Evolutionary conservation across 352 stramenopile genomes (phyloP), one percentile per base, ranked within the genome.

Genomic region (Globisporangium yorkense): DNA sequence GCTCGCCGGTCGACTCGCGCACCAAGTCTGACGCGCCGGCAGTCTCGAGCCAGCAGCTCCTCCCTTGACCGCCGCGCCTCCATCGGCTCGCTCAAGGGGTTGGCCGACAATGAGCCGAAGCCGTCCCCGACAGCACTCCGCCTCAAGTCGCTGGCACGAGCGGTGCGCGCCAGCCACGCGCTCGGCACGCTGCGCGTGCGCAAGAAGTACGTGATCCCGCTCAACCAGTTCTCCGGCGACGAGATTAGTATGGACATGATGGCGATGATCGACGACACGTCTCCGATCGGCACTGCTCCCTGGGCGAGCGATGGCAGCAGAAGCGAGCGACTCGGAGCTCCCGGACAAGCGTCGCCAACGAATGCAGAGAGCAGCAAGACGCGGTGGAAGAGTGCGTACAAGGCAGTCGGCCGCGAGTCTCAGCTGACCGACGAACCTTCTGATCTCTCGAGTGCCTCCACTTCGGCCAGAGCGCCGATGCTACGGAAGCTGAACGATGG

Each of bases 121-220:
- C 61, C 75, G 1, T 89, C 80, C 0, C 57, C 62, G 0, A 88
- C 76, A 1, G 75, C 71, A 1, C 51, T 70, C 39, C 59, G 76
- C 0, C 60, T 90, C 15, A 61, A 61, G 27, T 76, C 80, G 10
- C 54, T 90, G 1, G 77, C 76, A 0, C 75, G 72, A 21, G 78
- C 74, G 2, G 71, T 90, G 5, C 72, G 77, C 8, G 80, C 80
- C 5, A 74, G 66, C 16, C 77, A 88, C 29, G 68, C 65, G 12
- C 64, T 90, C 2, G 76, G 74, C 2, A 70, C 70, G 0, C 61
- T 77, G 20, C 43, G 41, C 10, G 54, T 51, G 20, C 54, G 60
- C 37, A 61, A 45, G 20, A 84, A 83, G 35, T 88, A 86, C 51
- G 29, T 74, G 2, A 50, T 77, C 2, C 68, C 71, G 16, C 54